phyloP scores from a whole-genome alignment of 148 eudicot genomes.

The Rhododendron mucronatum region DNA sequence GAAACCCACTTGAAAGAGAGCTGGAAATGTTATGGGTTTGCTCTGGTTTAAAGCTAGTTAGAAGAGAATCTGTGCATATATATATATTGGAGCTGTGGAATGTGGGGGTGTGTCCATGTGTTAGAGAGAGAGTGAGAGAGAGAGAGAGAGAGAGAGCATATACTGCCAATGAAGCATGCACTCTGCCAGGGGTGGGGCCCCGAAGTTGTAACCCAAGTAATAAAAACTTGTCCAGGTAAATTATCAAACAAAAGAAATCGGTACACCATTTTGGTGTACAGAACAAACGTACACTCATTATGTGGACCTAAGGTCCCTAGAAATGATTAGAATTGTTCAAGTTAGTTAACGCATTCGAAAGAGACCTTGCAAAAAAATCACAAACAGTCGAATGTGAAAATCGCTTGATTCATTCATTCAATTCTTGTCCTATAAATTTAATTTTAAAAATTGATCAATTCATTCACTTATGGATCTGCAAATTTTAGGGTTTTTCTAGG shows the following conservation, averaged over 20 bases:
- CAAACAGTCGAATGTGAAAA: too few species aligned
- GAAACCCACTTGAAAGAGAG: conserved; percentile 9
- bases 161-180: conserved; percentile 24
- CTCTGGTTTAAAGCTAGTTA: conserved; percentile 18
- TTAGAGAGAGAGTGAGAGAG: background rate
- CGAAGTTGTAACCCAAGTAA: background rate
- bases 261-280: background rate
- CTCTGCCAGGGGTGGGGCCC: conserved; percentile 10
- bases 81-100: conserved; percentile 19
- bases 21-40: conserved; percentile 26
- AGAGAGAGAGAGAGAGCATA: conserved; percentile 12
- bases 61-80: conserved; percentile 8
- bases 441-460: too few species aligned
- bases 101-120: background rate
- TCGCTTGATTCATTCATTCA: too few species aligned
- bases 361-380: too few species aligned
- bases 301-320: too few species aligned
- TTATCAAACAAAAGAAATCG: background rate
- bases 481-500: too few species aligned
- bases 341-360: too few species aligned
- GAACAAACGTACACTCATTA: background rate
- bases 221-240: background rate
- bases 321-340: too few species aligned
- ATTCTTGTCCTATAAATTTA: too few species aligned
- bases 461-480: too few species aligned